phyloP scores from a whole-genome alignment of 2,329 filamentous ascomycete species.

The Pseudogymnoascus sp. region DNA sequence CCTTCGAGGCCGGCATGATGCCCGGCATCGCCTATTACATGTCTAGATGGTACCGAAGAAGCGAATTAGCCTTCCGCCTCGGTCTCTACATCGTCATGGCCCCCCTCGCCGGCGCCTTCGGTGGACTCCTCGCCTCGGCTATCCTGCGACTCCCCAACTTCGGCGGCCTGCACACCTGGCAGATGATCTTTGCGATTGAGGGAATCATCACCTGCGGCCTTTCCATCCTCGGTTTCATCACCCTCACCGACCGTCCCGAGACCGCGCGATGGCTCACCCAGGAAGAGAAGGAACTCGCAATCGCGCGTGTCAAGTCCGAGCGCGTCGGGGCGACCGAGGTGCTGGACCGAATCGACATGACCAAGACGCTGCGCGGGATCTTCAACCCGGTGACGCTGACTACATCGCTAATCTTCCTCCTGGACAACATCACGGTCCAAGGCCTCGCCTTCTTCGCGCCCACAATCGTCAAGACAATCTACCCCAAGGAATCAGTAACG shows the following conservation, averaged over 20 bases:
- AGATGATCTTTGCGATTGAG: conserved; percentile 66
- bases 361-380: conserved; percentile 53
- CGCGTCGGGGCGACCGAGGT: conserved; percentile 53
- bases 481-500: conserved; percentile 47
- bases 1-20: conserved; percentile 66
- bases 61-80: conserved; percentile 58
- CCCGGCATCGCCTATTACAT: conserved; percentile 68
- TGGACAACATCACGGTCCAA: conserved; percentile 53
- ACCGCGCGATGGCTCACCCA: conserved; percentile 57
- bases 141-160: conserved; percentile 55
- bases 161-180: conserved; percentile 48
- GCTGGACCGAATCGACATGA: conserved; percentile 51
- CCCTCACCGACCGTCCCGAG: conserved; percentile 59
- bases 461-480: conserved; percentile 58
- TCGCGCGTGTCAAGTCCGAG: conserved; percentile 60
- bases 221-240: conserved; percentile 51
- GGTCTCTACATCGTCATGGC: conserved; percentile 63
- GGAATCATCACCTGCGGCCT: conserved; percentile 53
- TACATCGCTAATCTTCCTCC: conserved; percentile 41
- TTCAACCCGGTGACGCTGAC: conserved; percentile 52
- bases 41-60: conserved; percentile 61
- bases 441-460: conserved; percentile 60
- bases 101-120: conserved; percentile 61
- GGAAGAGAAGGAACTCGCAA: conserved; percentile 58
- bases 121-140: conserved; percentile 54